Base-by-base conservation (phyloP, 2,329 filamentous ascomycete species). In the Alternaria burnsii region DNA sequence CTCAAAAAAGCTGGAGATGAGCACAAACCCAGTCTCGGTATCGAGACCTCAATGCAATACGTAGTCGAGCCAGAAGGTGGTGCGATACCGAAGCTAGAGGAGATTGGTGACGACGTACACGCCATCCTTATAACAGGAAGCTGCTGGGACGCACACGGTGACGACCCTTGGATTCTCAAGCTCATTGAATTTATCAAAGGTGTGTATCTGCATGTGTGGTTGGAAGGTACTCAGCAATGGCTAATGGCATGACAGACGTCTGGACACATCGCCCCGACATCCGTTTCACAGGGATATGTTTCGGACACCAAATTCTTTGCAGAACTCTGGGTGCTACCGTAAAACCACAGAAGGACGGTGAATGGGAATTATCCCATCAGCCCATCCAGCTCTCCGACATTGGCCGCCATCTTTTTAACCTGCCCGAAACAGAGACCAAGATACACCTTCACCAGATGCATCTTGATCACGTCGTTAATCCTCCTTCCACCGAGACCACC, bases 11-110 rank as follows among this genome's bases (percentile, higher is more conserved):
- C 85, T 3, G 87, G 86, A 4, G 72, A 79, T 22, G 77, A 78
- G 3, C 86, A 88, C 61, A 76, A 84, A 26, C 87, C 87, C 2
- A 82, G 82, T 0, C 76, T 88, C 0, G 83, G 82, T 6, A 81
- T 88, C 26, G 82, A 87, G 68, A 86, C 85, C 2, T 80, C 83
- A 24, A 84, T 85, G 70, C 78, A 83, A 38, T 88, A 85, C 65
- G 81, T 88, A 5, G 84, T 88, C 75, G 73, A 76, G 46, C 71
- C 69, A 11, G 64, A 73, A 7, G 73, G 73, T 7, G 73, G 73
- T 12, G 57, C 78, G 10, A 80, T 87, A 18, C 84, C 85, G 0
- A 77, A 75, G 4, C 73, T 77, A 1, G 76, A 82, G 3, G 84
- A 86, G 6, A 83, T 88, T 3, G 77, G 81, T 2, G 68, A 77